These are phyloP conservation scores for Pseudevernia furfuracea DNA, from an alignment of 495 filamentous ascomycete genomes.

Conservation along the genomic window DNA sequence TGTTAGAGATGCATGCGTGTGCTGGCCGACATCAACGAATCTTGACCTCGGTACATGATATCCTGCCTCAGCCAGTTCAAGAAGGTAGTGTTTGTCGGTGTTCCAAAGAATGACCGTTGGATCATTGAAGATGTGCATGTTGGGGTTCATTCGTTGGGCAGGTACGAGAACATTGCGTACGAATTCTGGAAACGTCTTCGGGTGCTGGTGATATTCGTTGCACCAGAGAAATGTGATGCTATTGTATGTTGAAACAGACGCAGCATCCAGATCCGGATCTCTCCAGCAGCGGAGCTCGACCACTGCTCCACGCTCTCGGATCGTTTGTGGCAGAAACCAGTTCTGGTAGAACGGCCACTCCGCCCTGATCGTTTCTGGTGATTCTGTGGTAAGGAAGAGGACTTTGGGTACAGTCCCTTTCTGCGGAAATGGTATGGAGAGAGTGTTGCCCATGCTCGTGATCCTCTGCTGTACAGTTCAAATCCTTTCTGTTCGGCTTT, in stretches of 20 bases:
- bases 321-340: neutral
- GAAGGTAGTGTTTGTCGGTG: slow-evolving; percentile 8
- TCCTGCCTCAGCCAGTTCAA: neutral
- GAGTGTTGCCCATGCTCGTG: neutral
- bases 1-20: neutral
- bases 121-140: slow-evolving; percentile 10
- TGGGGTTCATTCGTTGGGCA: neutral
- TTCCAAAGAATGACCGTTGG: slow-evolving; percentile 7
- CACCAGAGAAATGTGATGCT: neutral
- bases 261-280: neutral
- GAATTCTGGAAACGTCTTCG: neutral
- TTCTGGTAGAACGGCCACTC: slow-evolving; percentile 9
- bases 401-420: slow-evolving; percentile 26
- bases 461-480: neutral
- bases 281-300: slow-evolving; percentile 4
- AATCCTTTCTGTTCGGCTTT: neutral
- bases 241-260: neutral
- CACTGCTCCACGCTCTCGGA: neutral
- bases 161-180: neutral
- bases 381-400: slow-evolving; percentile 6
- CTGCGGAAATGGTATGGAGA: neutral
- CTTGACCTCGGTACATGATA: neutral
- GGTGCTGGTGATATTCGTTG: slow-evolving; percentile 1
- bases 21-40: neutral
- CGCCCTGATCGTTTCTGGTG: neutral